Evolutionary conservation across 2,329 filamentous ascomycete genomes (phyloP).

Genomic region (Xylaria sp.): DNA sequence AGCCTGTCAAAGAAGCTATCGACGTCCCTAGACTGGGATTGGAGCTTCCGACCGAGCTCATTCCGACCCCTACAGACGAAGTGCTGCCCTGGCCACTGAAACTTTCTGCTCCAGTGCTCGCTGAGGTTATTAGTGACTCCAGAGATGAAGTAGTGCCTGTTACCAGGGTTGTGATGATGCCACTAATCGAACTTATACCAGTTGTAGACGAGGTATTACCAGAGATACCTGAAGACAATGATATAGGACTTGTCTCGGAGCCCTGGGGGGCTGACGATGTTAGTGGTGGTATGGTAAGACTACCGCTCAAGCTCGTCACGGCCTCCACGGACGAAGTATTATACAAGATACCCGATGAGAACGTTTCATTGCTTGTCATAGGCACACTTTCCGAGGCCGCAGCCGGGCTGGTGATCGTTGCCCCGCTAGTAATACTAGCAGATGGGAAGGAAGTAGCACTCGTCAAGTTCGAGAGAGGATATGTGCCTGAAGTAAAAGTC

Average conservation of each 20-base stretch:
- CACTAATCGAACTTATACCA: slow-evolving; percentile 5
- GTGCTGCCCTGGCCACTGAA: slow-evolving; percentile 17
- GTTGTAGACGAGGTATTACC: slow-evolving; percentile 16
- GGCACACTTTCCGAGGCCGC: neutral
- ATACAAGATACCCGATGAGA: slow-evolving; percentile 10
- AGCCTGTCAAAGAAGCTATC: slow-evolving; percentile 13
- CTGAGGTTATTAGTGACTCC: slow-evolving; percentile 19
- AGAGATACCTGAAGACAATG: slow-evolving; percentile 13
- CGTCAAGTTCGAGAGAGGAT: slow-evolving; percentile 36
- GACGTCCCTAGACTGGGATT: slow-evolving; percentile 9
- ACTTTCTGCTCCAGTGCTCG: slow-evolving; percentile 18
- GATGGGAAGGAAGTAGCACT: slow-evolving; percentile 3
- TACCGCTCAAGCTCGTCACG: slow-evolving; percentile 31
- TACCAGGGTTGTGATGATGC: slow-evolving; percentile 3
- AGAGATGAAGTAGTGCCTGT: neutral
- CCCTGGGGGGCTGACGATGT: slow-evolving; percentile 13
- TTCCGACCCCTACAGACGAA: neutral
- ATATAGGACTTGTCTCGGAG: slow-evolving; percentile 8
- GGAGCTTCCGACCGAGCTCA: neutral
- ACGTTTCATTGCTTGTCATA: slow-evolving; percentile 10
- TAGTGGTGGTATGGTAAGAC: slow-evolving; percentile 15
- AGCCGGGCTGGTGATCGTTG: slow-evolving; percentile 18
- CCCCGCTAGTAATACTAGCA: slow-evolving; percentile 27
- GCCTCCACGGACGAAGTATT: slow-evolving; percentile 26
- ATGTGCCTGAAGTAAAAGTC: slow-evolving; percentile 33